Conservation (phyloP, 257 asterid species). For the Rhazya stricta region DNA sequence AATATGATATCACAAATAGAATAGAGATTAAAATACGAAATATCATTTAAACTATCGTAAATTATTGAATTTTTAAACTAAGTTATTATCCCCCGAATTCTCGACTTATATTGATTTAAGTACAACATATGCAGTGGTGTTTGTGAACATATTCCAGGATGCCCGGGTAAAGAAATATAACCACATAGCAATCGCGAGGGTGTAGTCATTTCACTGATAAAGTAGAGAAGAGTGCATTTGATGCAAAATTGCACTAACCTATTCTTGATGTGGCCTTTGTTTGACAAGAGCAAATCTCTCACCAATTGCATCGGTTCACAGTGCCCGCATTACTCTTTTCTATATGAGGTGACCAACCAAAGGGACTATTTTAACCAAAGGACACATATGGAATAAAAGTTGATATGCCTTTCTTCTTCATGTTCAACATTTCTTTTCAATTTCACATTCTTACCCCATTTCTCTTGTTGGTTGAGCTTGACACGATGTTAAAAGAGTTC, state of each 20-base stretch:
- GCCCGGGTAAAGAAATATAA: background rate
- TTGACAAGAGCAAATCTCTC: slow-evolving; percentile 4
- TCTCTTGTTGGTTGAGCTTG: too few species aligned
- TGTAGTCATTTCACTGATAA: slow-evolving; percentile 13
- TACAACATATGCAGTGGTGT: background rate
- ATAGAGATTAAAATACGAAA: too few species aligned
- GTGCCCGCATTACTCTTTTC: background rate
- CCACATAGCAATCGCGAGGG: background rate
- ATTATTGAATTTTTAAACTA: too few species aligned
- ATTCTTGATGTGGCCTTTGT: slow-evolving; percentile 9
- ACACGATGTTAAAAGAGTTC: too few species aligned
- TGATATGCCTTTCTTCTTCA: too few species aligned
- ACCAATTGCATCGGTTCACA: background rate
- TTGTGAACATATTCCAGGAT: background rate
- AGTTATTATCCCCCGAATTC: too few species aligned
- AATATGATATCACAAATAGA: too few species aligned
- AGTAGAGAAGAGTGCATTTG: slow-evolving; percentile 10
- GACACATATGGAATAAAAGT: too few species aligned
- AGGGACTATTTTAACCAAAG: background rate
- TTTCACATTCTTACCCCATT: too few species aligned
- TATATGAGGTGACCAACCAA: background rate
- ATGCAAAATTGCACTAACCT: slow-evolving; percentile 7
- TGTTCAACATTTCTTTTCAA: too few species aligned
- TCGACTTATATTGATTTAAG: too few species aligned
- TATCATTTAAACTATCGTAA: too few species aligned